Evolutionary conservation across 2,329 filamentous ascomycete species (phyloP).

Genomic region (Alternaria gansuensis): DNA sequence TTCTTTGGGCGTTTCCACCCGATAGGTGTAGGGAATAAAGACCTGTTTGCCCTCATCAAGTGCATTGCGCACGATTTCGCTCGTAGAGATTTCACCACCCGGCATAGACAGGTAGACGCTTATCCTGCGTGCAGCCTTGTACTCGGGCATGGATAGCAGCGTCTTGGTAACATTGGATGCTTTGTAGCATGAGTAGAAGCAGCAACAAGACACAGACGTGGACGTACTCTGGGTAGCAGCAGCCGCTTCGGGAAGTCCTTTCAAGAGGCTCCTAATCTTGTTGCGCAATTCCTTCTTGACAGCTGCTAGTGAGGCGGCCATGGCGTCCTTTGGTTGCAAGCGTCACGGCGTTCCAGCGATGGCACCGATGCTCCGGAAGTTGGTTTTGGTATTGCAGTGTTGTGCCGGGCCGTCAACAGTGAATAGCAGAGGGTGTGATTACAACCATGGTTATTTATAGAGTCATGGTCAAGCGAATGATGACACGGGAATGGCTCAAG

Average conservation of each 20-base stretch:
- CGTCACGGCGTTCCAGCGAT: conserved; percentile 28
- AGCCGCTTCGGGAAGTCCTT: conserved; percentile 67
- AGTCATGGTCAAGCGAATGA: not conserved
- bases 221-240: conserved; percentile 74
- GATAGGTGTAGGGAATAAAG: conserved; percentile 89
- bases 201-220: not conserved
- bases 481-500: conserved; percentile 13
- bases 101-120: conserved; percentile 96
- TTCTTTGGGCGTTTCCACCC: conserved; percentile 53
- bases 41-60: conserved; percentile 80
- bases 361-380: conserved; percentile 8
- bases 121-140: conserved; percentile 75
- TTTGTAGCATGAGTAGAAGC: conserved; percentile 51
- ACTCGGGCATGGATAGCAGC: conserved; percentile 75
- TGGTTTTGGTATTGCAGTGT: conserved; percentile 2
- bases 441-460: not conserved
- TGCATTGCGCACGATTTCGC: conserved; percentile 81
- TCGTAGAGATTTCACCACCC: conserved; percentile 82
- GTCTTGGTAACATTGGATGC: conserved; percentile 71
- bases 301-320: conserved; percentile 64
- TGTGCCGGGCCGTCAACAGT: not conserved
- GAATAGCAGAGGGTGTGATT: no score
- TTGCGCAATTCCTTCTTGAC: conserved; percentile 80
- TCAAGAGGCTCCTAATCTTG: conserved; percentile 73
- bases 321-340: conserved; percentile 22